These are phyloP conservation scores for Apiospora phragmitis DNA, from an alignment of 2,329 filamentous ascomycete genomes.

Conservation along the genomic window DNA sequence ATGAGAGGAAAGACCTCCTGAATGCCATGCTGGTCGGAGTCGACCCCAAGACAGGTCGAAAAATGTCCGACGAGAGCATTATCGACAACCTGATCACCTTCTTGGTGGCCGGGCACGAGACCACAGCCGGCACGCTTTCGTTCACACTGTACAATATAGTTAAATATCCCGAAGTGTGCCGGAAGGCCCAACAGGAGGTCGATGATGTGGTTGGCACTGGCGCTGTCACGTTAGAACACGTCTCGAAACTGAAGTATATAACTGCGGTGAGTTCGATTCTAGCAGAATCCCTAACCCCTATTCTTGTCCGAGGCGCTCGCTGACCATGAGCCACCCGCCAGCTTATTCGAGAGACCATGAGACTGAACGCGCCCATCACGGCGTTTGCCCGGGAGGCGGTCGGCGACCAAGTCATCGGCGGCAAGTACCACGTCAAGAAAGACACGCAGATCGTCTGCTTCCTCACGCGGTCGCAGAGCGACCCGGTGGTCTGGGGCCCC, in stretches of 20 bases:
- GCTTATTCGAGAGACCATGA: conserved; percentile 51
- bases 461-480: conserved; percentile 52
- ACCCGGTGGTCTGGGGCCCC: conserved; percentile 56
- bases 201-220: conserved; percentile 49
- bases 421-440: conserved; percentile 52
- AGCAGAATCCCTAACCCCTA: not conserved
- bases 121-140: conserved; percentile 51
- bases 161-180: conserved; percentile 47
- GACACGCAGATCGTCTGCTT: conserved; percentile 45
- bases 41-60: conserved; percentile 67
- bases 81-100: conserved; percentile 64
- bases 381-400: conserved; percentile 43
- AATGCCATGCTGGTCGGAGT: conserved; percentile 68
- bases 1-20: conserved; percentile 62
- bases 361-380: conserved; percentile 50
- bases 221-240: conserved; percentile 45
- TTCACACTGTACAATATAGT: conserved; percentile 52
- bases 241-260: conserved; percentile 53
- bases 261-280: conserved; percentile 35
- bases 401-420: conserved; percentile 47
- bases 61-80: conserved; percentile 62
- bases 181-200: conserved; percentile 52
- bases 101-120: conserved; percentile 48
- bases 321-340: not conserved
- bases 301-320: not conserved